Percentiles rank a stretch among this genome's conserved stretches.
phyloP scores from a whole-genome alignment of 1,139 yeast species.

The Taphrina pruni region DNA sequence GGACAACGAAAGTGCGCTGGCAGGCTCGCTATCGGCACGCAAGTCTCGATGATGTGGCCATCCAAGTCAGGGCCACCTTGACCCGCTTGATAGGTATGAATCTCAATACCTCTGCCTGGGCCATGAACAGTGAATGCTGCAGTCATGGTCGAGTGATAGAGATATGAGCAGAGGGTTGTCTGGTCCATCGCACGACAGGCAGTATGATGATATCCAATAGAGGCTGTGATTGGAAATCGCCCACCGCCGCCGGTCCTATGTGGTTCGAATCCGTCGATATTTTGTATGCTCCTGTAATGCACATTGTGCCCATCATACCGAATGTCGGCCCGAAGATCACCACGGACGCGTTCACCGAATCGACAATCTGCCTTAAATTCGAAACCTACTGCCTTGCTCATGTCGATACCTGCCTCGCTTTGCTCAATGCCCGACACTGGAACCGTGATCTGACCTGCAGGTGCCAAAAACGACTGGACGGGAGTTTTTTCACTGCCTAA shows the following conservation, averaged over 20 bases:
- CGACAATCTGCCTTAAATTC: not conserved
- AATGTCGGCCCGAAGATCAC: not conserved
- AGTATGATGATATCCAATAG: not conserved
- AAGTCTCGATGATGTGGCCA: slow-evolving; percentile 10
- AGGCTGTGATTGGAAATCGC: not conserved
- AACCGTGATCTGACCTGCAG: not conserved
- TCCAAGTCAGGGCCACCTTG: not conserved
- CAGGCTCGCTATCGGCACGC: not conserved
- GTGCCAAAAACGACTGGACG: not conserved
- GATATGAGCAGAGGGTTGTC: not conserved
- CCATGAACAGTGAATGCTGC: not conserved
- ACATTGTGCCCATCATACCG: not conserved
- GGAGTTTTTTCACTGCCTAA: not conserved
- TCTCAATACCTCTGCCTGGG: not conserved
- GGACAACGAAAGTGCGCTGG: not conserved
- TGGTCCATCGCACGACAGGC: slow-evolving; percentile 6
- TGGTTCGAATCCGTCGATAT: slow-evolving; percentile 4
- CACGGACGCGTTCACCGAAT: not conserved
- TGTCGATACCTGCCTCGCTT: not conserved
- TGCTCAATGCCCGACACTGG: not conserved
- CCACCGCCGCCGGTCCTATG: slow-evolving; percentile 1
- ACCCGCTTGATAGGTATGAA: not conserved
- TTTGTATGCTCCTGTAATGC: not conserved
- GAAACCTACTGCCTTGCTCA: not conserved
- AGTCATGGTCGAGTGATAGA: not conserved